phyloP scores from a whole-genome alignment of 805 yeast genomes.

The Nakazawaea ishiwadae region DNA sequence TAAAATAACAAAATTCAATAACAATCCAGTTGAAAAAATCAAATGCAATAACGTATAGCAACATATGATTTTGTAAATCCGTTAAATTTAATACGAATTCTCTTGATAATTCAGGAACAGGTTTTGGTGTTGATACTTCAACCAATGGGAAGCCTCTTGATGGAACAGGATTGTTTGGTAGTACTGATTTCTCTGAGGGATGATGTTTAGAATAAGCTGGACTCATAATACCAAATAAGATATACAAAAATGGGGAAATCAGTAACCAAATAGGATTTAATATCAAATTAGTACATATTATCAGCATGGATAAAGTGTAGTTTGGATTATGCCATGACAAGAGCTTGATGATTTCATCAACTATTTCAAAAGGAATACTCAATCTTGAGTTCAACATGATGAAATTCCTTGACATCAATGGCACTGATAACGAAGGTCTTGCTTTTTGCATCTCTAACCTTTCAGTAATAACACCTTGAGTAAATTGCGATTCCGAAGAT shows the following conservation, averaged over 20 bases:
- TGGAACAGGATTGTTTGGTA: constrained; percentile 36
- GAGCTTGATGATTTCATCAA: constrained; percentile 52
- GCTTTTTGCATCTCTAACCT: constrained; percentile 57
- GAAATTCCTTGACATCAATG: constrained; percentile 62
- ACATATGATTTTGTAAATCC: constrained; percentile 79
- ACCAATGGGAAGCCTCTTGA: constrained; percentile 48
- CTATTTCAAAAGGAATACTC: constrained; percentile 53
- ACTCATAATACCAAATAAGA: constrained; percentile 52
- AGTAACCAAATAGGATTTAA: constrained; percentile 56
- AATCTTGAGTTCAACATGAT: constrained; percentile 58
- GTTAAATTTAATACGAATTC: constrained; percentile 77
- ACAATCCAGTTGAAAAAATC: constrained; percentile 49
- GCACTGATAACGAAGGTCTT: constrained; percentile 69
- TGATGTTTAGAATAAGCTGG: constrained; percentile 63
- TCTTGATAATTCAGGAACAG: constrained; percentile 72
- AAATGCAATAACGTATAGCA: constrained; percentile 56
- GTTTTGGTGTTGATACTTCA: constrained; percentile 51
- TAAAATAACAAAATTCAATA: constrained; percentile 56
- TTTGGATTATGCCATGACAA: constrained; percentile 63
- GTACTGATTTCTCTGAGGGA: constrained; percentile 47
- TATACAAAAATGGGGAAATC: constrained; percentile 49
- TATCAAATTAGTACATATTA: constrained; percentile 37
- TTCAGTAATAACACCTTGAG: constrained; percentile 35
- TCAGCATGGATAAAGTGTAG: constrained; percentile 53
- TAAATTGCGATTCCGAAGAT: constrained; percentile 40